Evolutionary conservation across 768 basidiomycete species (phyloP), one percentile per base, ranked within the genome.

Genomic region (Termitomyces sp.): DNA sequence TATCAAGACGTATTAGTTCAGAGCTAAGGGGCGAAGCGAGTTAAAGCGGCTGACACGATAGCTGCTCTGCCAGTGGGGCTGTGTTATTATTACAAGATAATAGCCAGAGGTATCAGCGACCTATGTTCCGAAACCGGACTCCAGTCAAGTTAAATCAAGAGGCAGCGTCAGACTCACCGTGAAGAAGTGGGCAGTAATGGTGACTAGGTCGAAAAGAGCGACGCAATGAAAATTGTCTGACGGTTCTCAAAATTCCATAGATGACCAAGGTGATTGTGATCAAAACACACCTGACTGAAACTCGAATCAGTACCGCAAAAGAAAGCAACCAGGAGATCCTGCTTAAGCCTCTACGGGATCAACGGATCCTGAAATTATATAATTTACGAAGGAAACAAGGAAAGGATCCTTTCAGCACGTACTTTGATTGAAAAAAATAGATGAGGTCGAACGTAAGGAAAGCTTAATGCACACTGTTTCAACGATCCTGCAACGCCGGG

Each of bases 391-490:
- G 27, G 43, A 44, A 56, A 34, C 23, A 19, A 23, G 34, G 25
- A 10, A 47, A n/a, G n/a, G 14, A 5, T 19, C 23, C n/a, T 29
- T 40, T 38, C 14, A 38, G 34, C 17, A 57, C 58, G 29, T 51
- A 59, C 59, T 53, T 37, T 34, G 52, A 59, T 38, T 43, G n/a
- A n/a, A n/a, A n/a, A n/a, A 37, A 59, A 34, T 38, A 38, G n/a
- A 56, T 46, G 35, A 31, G 25, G 34, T 32, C 17, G 59, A 27
- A 25, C 54, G 38, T 17, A 32, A 47, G 37, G 41, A 42, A 45
- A 46, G 57, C 42, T 48, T 56, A 49, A 59, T 59, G 42, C 61
- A 46, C 51, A 53, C 48, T 46, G 57, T 59, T 56, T 59, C 56
- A 58, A 57, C 53, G 47, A 41, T 54, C 43, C 60, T 53, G 27